A percentile compares a stretch with the other conserved stretches of the same genome.
These are phyloP conservation scores for Talaromyces sp. DNA, from an alignment of 2,329 filamentous ascomycete species.

Conservation along the genomic window DNA sequence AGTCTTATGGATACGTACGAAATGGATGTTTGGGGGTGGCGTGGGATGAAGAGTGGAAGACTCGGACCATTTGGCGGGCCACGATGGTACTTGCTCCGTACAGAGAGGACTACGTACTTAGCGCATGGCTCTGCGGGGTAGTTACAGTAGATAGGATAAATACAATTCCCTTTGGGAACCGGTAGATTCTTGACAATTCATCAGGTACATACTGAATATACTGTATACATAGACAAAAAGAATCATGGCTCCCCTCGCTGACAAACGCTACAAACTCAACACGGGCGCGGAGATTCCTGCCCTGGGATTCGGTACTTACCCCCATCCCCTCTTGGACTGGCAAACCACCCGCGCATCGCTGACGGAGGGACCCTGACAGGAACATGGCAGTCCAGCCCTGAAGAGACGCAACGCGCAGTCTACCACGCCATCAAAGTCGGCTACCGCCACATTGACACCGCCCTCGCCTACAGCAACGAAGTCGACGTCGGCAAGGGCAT, in stretches of 20 bases:
- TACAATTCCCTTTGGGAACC: not conserved
- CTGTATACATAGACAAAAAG: not conserved
- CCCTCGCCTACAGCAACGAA: conserved; percentile 24
- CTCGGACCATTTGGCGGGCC: not conserved
- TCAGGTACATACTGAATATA: not conserved
- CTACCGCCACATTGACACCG: conserved; percentile 55
- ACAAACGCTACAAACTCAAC: conserved; percentile 45
- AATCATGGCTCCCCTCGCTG: conserved; percentile 17
- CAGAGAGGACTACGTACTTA: not conserved
- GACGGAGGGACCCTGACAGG: conserved; percentile 2
- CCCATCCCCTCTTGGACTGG: not conserved
- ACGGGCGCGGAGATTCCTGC: conserved; percentile 47
- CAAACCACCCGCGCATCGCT: not conserved
- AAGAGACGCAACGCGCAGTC: conserved; percentile 48
- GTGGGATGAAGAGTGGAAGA: not conserved
- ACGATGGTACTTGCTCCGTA: not conserved
- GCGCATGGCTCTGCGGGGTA: not conserved
- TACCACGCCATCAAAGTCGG: conserved; percentile 47
- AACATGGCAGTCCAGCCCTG: conserved; percentile 50
- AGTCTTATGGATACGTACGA: not conserved
- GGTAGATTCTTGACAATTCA: not conserved
- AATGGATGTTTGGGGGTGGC: not conserved
- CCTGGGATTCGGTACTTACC: conserved; percentile 44
- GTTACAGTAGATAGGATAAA: not conserved
- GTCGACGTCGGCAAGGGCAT: conserved; percentile 55